Percentiles rank a stretch among this genome's conserved stretches.
Conservation (phyloP, 495 filamentous ascomycete species). For the Hypoxylon lienhwacheense region DNA sequence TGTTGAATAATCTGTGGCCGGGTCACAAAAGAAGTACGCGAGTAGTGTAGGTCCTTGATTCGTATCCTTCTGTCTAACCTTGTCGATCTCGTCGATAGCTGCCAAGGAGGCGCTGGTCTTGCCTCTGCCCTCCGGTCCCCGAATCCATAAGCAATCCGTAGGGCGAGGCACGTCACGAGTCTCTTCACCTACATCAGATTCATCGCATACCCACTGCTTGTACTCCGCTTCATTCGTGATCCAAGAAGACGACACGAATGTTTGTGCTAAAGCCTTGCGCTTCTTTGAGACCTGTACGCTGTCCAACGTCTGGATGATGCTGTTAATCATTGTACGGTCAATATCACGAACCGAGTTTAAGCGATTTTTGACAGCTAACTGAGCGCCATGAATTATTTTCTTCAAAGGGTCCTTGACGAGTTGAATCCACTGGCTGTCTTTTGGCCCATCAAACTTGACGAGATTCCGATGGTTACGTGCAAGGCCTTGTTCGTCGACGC, state of each 20-base stretch:
- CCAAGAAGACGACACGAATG: slow-evolving; percentile 40
- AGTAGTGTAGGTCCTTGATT: slow-evolving; percentile 35
- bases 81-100: slow-evolving; percentile 39
- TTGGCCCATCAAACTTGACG: slow-evolving; percentile 41
- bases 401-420: slow-evolving; percentile 38
- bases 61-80: slow-evolving; percentile 20
- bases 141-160: slow-evolving; percentile 41
- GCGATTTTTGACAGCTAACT: slow-evolving; percentile 39
- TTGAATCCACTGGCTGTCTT: slow-evolving; percentile 38
- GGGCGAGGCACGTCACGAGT: background rate
- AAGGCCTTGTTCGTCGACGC: slow-evolving; percentile 36
- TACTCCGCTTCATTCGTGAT: slow-evolving; percentile 40
- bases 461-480: slow-evolving; percentile 41
- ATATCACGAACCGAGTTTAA: slow-evolving; percentile 40
- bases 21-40: slow-evolving; percentile 47
- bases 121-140: slow-evolving; percentile 43
- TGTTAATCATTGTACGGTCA: slow-evolving; percentile 36
- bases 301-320: slow-evolving; percentile 35
- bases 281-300: slow-evolving; percentile 34
- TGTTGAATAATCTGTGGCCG: slow-evolving; percentile 33
- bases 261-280: slow-evolving; percentile 33
- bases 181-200: slow-evolving; percentile 2
- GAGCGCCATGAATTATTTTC: slow-evolving; percentile 39
- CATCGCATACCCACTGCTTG: slow-evolving; percentile 36
- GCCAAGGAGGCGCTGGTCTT: slow-evolving; percentile 43